These are phyloP conservation scores for Parvularia atlantis DNA, from an alignment of 78 protist genomes.

Conservation along the genomic window DNA sequence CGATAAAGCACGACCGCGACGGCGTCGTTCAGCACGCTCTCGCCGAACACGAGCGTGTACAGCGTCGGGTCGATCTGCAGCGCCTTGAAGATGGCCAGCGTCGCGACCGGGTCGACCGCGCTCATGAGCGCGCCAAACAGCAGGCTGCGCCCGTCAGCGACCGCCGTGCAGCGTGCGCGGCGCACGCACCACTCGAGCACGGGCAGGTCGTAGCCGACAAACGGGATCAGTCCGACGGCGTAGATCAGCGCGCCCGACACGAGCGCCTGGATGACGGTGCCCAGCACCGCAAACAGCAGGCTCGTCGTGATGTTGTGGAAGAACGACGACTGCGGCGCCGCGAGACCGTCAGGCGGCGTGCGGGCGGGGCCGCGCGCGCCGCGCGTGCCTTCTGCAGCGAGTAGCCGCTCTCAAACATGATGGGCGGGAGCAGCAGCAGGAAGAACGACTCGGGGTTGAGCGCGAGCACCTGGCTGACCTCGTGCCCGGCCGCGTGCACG, in stretches of 20 bases:
- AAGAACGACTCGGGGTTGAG: constrained; percentile 69
- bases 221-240: neutral
- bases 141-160: constrained; percentile 8
- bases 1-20: constrained; percentile 72
- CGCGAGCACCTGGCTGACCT: too few relatives aligned
- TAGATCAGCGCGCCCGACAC: neutral
- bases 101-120: constrained; percentile 89
- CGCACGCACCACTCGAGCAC: neutral
- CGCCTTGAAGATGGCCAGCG: constrained; percentile 73
- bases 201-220: neutral
- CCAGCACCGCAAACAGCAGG: constrained; percentile 68
- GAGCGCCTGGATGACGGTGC: constrained; percentile 72
- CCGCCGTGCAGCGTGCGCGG: neutral
- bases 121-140: constrained; percentile 74
- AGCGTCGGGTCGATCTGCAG: constrained; percentile 68
- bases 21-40: constrained; percentile 84
- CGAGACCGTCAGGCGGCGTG: too few relatives aligned
- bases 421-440: constrained; percentile 78
- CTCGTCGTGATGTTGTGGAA: constrained; percentile 64
- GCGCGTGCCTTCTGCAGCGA: too few relatives aligned
- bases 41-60: constrained; percentile 78
- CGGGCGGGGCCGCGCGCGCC: too few relatives aligned
- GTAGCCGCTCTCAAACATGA: constrained; percentile 83
- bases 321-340: too few relatives aligned
- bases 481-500: neutral